These are phyloP conservation scores for Talaromyces funiculosus DNA, from an alignment of 2,329 filamentous ascomycete genomes.

Conservation along the genomic window DNA sequence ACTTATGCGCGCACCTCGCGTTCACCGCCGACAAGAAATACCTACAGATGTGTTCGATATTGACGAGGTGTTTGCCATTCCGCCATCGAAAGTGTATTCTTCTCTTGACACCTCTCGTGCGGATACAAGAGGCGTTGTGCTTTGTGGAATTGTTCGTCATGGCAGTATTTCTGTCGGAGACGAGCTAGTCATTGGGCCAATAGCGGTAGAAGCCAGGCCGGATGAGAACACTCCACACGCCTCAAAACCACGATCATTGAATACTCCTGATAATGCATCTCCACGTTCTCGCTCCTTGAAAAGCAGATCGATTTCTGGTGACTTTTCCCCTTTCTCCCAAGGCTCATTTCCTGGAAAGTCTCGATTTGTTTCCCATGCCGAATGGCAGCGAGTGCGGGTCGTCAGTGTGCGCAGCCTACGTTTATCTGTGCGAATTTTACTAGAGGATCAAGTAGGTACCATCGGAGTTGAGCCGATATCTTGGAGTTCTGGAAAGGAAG, in stretches of 20 bases:
- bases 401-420: conserved; percentile 84
- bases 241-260: conserved; percentile 14
- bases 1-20: conserved; percentile 18
- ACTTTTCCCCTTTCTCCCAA: conserved; percentile 28
- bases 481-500: conserved; percentile 18
- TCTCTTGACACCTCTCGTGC: conserved; percentile 36
- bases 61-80: conserved; percentile 79
- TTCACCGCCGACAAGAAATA: conserved; percentile 37
- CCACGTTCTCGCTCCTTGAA: conserved; percentile 20
- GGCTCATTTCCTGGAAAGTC: conserved; percentile 34
- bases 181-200: conserved; percentile 72
- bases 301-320: conserved; percentile 30
- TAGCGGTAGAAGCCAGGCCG: conserved; percentile 44
- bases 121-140: conserved; percentile 59
- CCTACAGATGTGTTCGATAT: conserved; percentile 73
- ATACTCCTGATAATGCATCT: conserved; percentile 17
- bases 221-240: conserved; percentile 43
- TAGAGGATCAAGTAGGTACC: conserved; percentile 80
- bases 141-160: conserved; percentile 78
- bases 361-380: conserved; percentile 53
- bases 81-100: conserved; percentile 54
- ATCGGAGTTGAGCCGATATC: conserved; percentile 60
- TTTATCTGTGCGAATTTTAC: conserved; percentile 69
- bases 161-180: conserved; percentile 74
- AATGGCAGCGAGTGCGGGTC: conserved; percentile 76